Percentiles rank a stretch among this genome's conserved stretches.
These are phyloP conservation scores for Acanthochlamys bracteata DNA, from an alignment of 106 monocot genomes.

Conservation along the genomic window DNA sequence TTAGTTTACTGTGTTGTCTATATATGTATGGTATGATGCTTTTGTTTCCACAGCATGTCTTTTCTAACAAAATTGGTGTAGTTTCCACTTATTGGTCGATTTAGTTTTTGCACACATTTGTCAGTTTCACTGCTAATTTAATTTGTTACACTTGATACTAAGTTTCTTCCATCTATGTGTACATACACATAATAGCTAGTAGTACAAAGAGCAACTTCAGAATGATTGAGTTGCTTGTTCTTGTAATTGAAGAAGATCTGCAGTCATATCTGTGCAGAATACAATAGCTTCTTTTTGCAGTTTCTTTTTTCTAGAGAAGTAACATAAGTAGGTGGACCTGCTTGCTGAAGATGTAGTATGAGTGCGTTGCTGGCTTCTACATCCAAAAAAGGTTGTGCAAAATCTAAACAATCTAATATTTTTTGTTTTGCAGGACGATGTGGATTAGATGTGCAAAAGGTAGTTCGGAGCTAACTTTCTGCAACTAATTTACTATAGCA, in stretches of 20 bases:
- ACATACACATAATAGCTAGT: neutral
- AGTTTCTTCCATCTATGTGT: neutral
- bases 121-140: neutral
- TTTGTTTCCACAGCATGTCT: too few relatives aligned
- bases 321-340: neutral
- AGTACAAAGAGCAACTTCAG: neutral
- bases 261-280: neutral
- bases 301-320: neutral
- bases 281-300: neutral
- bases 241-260: neutral
- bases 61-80: neutral
- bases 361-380: neutral
- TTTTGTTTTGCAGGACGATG: conserved; percentile 61
- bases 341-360: neutral
- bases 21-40: neutral
- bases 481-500: neutral
- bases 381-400: neutral
- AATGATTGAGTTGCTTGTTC: neutral
- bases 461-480: conserved; percentile 15
- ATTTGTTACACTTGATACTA: neutral
- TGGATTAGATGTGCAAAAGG: conserved; percentile 69
- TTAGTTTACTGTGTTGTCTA: too few relatives aligned
- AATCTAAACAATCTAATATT: conserved; percentile 1
- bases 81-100: neutral
- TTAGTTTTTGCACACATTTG: neutral